Percentiles rank a stretch among this genome's conserved stretches.
Conservation (phyloP, 305 asterid genomes). For the Fraxinus nigra region DNA sequence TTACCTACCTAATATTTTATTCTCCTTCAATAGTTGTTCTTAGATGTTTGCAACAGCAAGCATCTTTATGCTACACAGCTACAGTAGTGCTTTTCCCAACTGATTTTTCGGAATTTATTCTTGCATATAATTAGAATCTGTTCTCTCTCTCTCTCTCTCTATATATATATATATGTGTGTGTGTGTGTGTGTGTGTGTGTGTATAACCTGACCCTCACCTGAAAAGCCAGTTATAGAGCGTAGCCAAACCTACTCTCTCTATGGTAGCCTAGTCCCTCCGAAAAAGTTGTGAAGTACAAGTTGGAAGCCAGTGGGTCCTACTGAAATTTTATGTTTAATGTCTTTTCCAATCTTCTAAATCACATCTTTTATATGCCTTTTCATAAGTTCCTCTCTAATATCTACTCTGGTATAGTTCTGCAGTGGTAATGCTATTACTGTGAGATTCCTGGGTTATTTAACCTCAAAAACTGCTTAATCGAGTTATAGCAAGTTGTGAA, state of each 20-base stretch:
- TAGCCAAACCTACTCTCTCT: too few relatives aligned
- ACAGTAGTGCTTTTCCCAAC: background rate
- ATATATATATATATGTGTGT: too few relatives aligned
- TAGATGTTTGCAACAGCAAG: background rate
- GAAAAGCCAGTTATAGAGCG: too few relatives aligned
- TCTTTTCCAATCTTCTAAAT: background rate
- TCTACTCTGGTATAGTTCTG: background rate
- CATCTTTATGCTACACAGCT: background rate
- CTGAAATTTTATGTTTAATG: background rate
- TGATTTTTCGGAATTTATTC: background rate
- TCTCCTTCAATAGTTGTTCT: background rate
- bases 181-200: too few relatives aligned
- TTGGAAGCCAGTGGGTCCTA: background rate
- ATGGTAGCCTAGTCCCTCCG: too few relatives aligned
- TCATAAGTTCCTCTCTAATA: background rate
- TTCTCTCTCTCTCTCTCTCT: background rate
- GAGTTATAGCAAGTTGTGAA: background rate
- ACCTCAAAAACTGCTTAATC: conserved; percentile 7
- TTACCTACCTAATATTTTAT: background rate
- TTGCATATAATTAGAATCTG: background rate
- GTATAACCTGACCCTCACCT: too few relatives aligned
- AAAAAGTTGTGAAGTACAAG: too few relatives aligned
- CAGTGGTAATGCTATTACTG: background rate
- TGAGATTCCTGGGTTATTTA: background rate
- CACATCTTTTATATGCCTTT: background rate